Evolutionary conservation across 2,329 filamentous ascomycete species (phyloP).

Genomic region (Stenocarpella maydis): DNA sequence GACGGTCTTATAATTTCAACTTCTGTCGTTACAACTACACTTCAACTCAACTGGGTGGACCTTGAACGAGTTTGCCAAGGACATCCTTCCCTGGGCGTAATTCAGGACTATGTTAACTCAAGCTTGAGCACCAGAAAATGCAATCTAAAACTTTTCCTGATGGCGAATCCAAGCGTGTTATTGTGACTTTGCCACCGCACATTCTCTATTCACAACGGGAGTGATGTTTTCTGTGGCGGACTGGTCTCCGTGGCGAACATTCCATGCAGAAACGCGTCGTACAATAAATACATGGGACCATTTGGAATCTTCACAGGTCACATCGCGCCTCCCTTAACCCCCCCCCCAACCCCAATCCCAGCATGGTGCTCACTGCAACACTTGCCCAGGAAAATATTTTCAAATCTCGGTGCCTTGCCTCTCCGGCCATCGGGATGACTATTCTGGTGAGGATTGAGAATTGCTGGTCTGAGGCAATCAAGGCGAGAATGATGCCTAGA

Average conservation of each 20-base stretch:
- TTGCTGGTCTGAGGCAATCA: too few species aligned
- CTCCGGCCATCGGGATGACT: neutral
- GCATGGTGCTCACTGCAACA: neutral
- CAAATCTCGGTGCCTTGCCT: neutral
- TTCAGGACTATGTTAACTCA: neutral
- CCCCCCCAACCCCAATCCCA: too few species aligned
- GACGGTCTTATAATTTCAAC: neutral
- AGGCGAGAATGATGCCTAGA: neutral
- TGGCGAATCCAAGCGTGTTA: too few species aligned
- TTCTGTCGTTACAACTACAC: neutral
- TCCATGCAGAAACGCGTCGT: neutral
- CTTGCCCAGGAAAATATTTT: neutral
- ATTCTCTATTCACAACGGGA: neutral
- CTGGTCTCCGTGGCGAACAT: neutral
- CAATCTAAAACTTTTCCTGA: too few species aligned
- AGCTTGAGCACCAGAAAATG: too few species aligned
- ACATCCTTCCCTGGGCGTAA: neutral
- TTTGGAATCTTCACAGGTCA: neutral
- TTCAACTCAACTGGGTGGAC: neutral
- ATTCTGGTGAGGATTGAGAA: neutral
- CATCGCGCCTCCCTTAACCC: too few species aligned
- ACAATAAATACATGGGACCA: neutral
- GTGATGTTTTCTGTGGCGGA: neutral
- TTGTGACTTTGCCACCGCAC: neutral
- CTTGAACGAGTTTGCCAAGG: neutral